Base-by-base conservation (phyloP, 108 stramenopile genomes). In the Epithemia pelagica region DNA sequence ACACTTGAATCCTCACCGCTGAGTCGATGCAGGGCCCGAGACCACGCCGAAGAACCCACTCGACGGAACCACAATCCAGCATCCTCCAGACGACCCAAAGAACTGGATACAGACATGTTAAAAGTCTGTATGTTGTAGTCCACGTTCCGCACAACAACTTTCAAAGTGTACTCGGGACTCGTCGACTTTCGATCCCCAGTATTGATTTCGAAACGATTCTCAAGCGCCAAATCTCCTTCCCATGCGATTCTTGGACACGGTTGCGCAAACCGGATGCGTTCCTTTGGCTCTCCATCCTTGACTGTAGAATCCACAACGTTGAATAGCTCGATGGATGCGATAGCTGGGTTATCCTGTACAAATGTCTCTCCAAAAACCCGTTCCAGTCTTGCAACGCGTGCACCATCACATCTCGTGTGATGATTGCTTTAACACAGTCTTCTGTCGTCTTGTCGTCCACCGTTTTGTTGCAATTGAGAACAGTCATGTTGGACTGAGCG, bases 241-340 rank as follows among this genome's bases (percentile, higher is more conserved):
- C 56, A 57, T 7, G 22, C 56, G 22, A 57, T 27, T 57, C 56
- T 7, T 7, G 56, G 56, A 57, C 56, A 57, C 3, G 56, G 56
- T n/a, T 57, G 25, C 21, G 22, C 56, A 57, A 57, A 57, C n/a
- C 22, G 56, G 21, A 57, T 57, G 7, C 56, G 26, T 21, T 57
- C 26, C 18, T 57, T 57, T 10, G 10, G 10, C 25, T 57, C 56
- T 46, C 37, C 37, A 10, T 46, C 37, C 15, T 46, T 15, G 10
- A 46, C 15, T 5, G 37, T 10, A 5, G 56, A 7, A 57, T 57
- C 56, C 3, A 57, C 56, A n/a, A 57, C 22, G 21, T 57, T 57
- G 21, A 57, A 57, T 19, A 57, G 22, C 56, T 19, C n/a, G 5
- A 57, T 27, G 5, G 56, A 57, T 7, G 56, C 37, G 37, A 5